Base-by-base conservation (phyloP, 2,329 filamentous ascomycete species). In the Neopestalotiopsis rosae region DNA sequence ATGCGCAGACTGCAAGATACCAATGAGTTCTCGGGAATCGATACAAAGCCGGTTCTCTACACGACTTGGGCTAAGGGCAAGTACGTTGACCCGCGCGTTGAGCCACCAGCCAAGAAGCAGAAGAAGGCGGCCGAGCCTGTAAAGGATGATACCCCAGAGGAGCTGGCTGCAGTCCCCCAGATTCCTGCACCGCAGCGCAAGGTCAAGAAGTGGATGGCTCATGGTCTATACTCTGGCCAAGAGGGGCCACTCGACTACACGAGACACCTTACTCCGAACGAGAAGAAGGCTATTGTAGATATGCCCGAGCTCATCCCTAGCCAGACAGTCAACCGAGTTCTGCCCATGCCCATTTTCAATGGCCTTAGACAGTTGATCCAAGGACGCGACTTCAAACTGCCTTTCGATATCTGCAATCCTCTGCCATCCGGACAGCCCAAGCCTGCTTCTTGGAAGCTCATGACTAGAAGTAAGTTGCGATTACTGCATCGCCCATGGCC, bases 371-470 rank as follows among this genome's bases (percentile, higher is more conserved):
- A 91, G 67, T 81, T 98, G 69, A 87, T 94, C 67, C 85, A 88
- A 69, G 92, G 92, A 14, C 87, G 92, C 65, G 91, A 97, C 78
- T 98, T 97, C 81, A 94, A 94, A 80, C 84, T 99, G 38, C 96
- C 96, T 0, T 98, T 90, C 76, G 92, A 97, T 78, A 86, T 97
- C 62, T 98, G 95, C 84, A 93, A 94, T 67, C 95, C 95, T 2
- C 87, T 97, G 24, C 92, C 94, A 3, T 89, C 91, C 1, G 94
- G 93, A 64, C 93, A 97, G 77, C 93, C 94, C 30, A 97, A 97
- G 81, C 95, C 95, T 0, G 91, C 97, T 73, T 94, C 97, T 75
- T 99, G 95, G 92, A 91, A 91, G 73, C 95, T 95, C 79, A 91
- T 96, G 74, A 95, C 94, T 72, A 96, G 93, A 81, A 98, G 94